Percentiles rank a stretch among this genome's conserved stretches.
phyloP scores from a whole-genome alignment of 2,329 filamentous ascomycete genomes.

The Colletotrichum sp. region DNA sequence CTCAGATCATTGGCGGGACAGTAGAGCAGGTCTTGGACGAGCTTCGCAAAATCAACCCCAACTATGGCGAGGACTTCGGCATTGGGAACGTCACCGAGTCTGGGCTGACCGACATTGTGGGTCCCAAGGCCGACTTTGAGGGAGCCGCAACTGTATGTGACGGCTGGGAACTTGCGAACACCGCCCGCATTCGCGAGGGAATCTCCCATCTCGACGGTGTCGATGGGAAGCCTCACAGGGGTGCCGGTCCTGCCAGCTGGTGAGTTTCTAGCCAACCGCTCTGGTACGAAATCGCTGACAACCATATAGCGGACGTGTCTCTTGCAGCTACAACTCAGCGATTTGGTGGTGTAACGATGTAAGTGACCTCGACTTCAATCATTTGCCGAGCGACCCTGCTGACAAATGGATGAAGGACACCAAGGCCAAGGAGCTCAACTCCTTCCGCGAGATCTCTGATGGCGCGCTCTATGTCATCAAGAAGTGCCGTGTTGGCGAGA shows the following conservation, averaged over 20 bases:
- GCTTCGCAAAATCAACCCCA: conserved; percentile 8
- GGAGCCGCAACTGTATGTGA: not conserved
- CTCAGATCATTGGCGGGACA: conserved; percentile 9
- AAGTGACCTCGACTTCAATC: not conserved
- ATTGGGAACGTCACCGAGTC: not conserved
- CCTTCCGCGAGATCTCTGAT: conserved; percentile 1
- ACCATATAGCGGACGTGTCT: not conserved
- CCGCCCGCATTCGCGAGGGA: not conserved
- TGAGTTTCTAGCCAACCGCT: not conserved
- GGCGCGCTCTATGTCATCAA: not conserved
- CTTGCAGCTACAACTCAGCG: conserved; percentile 20
- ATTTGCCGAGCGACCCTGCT: not conserved
- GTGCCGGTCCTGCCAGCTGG: conserved; percentile 15
- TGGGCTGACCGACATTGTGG: not conserved
- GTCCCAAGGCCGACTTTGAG: not conserved
- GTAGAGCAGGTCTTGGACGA: conserved; percentile 11
- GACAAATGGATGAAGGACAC: not conserved
- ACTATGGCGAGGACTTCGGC: not conserved
- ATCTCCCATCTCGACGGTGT: conserved; percentile 17
- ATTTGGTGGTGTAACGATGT: conserved; percentile 32
- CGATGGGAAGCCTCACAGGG: conserved; percentile 11
- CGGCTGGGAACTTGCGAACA: conserved; percentile 4
- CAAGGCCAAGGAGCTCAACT: not conserved
- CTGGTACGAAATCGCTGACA: not conserved
- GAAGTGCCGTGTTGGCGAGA: not conserved